phyloP scores from a whole-genome alignment of 305 asterid species.

The Solanum hybrid region DNA sequence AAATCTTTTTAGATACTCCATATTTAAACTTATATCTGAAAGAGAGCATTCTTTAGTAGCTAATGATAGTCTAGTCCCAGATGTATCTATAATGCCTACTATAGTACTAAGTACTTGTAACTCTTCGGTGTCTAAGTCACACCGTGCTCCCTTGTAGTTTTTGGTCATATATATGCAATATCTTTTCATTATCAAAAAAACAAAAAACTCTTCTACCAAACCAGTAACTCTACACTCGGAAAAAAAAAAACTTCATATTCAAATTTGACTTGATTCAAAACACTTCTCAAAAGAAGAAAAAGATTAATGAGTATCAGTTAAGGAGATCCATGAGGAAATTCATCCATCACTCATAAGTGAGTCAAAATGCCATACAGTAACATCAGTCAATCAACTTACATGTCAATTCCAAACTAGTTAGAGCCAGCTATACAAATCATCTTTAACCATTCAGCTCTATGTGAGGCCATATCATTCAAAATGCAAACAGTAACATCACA shows the following conservation, averaged over 20 bases:
- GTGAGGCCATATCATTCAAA: neutral
- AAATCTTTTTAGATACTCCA: neutral
- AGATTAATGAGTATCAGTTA: neutral
- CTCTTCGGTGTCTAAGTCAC: neutral
- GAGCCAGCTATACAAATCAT: neutral
- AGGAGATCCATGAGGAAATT: neutral
- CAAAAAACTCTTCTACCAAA: neutral
- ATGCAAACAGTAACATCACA: neutral
- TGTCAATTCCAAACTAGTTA: neutral
- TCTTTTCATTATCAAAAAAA: neutral
- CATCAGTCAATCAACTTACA: neutral
- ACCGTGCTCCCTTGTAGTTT: neutral
- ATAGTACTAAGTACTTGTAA: neutral
- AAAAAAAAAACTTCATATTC: neutral
- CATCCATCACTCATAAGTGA: neutral
- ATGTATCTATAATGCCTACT: neutral
- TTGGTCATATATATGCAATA: neutral
- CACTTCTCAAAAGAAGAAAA: neutral
- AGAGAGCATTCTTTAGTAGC: neutral
- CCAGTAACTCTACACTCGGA: neutral
- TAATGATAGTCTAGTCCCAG: neutral
- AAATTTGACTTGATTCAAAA: neutral
- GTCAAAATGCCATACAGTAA: neutral
- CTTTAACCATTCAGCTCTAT: neutral
- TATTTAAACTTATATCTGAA: neutral